Percentiles rank a stretch among this genome's conserved stretches.
Evolutionary conservation across 495 filamentous ascomycete species (phyloP).

Genomic region (Trypethelium eluteriae): DNA sequence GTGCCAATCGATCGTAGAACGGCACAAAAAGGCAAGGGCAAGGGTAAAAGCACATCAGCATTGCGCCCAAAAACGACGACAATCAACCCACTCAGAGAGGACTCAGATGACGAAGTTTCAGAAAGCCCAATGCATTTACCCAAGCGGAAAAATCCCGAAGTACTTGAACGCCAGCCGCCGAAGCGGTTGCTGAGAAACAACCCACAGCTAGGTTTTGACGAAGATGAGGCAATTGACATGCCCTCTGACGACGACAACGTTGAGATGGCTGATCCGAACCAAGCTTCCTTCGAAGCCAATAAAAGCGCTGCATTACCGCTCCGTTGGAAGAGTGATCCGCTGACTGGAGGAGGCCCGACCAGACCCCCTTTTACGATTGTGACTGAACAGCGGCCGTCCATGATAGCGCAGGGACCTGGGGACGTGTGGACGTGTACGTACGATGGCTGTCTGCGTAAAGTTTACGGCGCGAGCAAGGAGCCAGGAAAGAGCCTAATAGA

Average conservation of each 20-base stretch:
- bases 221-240: conserved; percentile 28
- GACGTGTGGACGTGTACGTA: conserved; percentile 65
- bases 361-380: conserved; percentile 29
- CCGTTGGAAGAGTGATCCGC: conserved; percentile 21
- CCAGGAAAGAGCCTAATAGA: conserved; percentile 53
- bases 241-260: conserved; percentile 19
- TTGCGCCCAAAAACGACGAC: conserved; percentile 24
- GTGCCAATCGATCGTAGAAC: not conserved
- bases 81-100: conserved; percentile 26
- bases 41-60: conserved; percentile 42
- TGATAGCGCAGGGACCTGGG: conserved; percentile 45
- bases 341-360: conserved; percentile 13
- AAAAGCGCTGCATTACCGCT: conserved; percentile 1
- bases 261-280: conserved; percentile 13
- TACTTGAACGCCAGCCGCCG: conserved; percentile 5
- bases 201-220: not conserved
- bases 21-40: conserved; percentile 32
- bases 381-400: conserved; percentile 42
- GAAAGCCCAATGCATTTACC: conserved; percentile 16
- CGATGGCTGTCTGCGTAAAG: conserved; percentile 56
- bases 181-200: conserved; percentile 2
- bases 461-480: conserved; percentile 51
- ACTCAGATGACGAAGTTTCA: conserved; percentile 33
- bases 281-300: not conserved
- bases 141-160: conserved; percentile 14